A percentile compares a stretch with the other conserved stretches of the same genome.
phyloP scores from a whole-genome alignment of 345 rosid species.

The Euclidium syriacum region DNA sequence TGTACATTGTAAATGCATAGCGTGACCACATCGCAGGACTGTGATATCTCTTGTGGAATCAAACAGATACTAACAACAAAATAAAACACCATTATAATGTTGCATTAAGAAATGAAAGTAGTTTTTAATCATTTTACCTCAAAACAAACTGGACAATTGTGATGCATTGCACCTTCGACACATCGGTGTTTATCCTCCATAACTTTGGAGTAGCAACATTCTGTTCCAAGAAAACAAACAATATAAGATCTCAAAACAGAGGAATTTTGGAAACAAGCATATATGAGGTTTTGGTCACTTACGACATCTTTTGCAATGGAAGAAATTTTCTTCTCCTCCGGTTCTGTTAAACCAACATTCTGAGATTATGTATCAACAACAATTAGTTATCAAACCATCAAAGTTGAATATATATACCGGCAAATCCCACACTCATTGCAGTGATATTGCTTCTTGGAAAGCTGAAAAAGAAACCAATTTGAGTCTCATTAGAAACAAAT shows the following conservation, averaged over 20 bases:
- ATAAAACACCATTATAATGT: neutral
- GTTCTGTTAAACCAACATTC: constrained; percentile 33
- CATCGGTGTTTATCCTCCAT: constrained; percentile 56
- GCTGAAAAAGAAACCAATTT: constrained; percentile 29
- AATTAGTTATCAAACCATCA: neutral
- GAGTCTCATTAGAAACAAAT: neutral
- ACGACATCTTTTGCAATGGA: constrained; percentile 58
- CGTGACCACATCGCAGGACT: constrained; percentile 69
- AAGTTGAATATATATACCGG: constrained; percentile 32
- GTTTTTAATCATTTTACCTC: constrained; percentile 33
- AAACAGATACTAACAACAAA: constrained; percentile 55
- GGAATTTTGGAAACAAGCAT: neutral
- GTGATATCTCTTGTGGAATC: constrained; percentile 59
- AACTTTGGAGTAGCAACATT: constrained; percentile 52
- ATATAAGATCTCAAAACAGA: neutral
- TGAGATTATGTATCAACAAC: neutral
- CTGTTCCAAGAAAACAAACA: constrained; percentile 22
- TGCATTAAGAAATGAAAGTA: neutral
- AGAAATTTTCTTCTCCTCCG: constrained; percentile 53
- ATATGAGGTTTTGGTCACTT: constrained; percentile 12
- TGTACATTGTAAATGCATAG: constrained; percentile 70
- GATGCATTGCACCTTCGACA: constrained; percentile 70
- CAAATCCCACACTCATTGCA: constrained; percentile 61
- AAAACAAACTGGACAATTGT: constrained; percentile 63
- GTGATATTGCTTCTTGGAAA: constrained; percentile 52